phyloP scores from a whole-genome alignment of 202 grass and related monocot genomes.

The Thinopyrum obtusiflorum region DNA sequence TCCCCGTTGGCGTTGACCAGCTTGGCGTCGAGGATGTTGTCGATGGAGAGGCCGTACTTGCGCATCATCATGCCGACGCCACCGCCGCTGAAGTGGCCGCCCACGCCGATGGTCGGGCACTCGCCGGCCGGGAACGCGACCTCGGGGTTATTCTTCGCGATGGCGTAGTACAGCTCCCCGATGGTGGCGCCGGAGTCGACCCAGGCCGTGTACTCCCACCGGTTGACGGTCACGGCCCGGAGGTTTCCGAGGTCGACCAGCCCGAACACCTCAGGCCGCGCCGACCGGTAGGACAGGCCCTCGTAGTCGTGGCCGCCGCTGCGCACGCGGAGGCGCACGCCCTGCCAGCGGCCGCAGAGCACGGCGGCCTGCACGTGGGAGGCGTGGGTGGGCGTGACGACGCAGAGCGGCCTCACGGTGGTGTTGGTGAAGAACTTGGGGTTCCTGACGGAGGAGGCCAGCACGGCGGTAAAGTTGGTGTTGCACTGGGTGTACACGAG shows the following conservation, averaged over 20 bases:
- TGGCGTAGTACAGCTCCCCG: background rate
- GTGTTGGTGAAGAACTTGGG: background rate
- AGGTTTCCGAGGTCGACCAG: background rate
- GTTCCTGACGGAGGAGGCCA: background rate
- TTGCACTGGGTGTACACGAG: background rate
- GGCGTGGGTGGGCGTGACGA: background rate
- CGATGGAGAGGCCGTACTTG: background rate
- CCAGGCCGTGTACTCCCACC: background rate
- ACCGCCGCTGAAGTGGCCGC: conserved; percentile 41
- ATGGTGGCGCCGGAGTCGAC: background rate
- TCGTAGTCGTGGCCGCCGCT: background rate
- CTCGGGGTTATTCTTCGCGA: background rate
- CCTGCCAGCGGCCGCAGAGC: background rate
- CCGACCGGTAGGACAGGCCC: background rate
- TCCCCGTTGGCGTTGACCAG: conserved; percentile 17
- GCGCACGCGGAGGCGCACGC: background rate
- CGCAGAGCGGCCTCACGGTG: background rate
- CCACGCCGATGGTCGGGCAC: conserved; percentile 43
- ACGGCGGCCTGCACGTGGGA: background rate
- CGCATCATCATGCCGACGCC: conserved; percentile 42
- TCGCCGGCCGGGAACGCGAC: conserved; percentile 37
- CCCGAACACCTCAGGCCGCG: background rate
- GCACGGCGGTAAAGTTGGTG: background rate
- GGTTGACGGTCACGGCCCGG: background rate
- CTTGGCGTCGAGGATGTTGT: conserved; percentile 4